Evolutionary conservation across 139 green algal species (phyloP).

Genomic region (Picochlorum sp.): DNA sequence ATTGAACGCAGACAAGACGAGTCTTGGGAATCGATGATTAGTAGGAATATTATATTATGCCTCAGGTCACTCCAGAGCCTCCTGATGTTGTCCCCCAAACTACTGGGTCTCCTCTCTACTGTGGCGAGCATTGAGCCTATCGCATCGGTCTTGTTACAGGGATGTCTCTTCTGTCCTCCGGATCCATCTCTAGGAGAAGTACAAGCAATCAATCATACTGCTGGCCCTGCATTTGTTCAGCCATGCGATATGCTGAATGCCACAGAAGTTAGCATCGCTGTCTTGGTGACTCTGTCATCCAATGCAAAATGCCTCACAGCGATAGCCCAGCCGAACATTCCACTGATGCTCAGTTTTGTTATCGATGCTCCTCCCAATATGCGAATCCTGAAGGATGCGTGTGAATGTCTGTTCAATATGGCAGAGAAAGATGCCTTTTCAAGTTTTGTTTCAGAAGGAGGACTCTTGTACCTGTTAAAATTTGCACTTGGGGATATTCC

Average conservation of each 20-base stretch:
- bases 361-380: too few species aligned
- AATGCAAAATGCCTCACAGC: constrained; percentile 59
- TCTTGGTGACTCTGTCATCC: constrained; percentile 46
- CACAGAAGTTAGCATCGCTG: constrained; percentile 29
- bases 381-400: neutral
- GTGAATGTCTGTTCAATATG: constrained; percentile 47
- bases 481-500: constrained; percentile 42
- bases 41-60: constrained; percentile 26
- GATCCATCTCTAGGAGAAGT: too few species aligned
- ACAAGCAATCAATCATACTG: too few species aligned
- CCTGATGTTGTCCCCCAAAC: constrained; percentile 48
- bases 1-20: neutral
- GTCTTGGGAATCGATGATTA: neutral
- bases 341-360: constrained; percentile 29
- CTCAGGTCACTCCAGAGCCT: constrained; percentile 42
- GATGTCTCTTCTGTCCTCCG: too few species aligned
- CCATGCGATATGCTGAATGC: neutral
- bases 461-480: constrained; percentile 63
- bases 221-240: too few species aligned
- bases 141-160: constrained; percentile 43
- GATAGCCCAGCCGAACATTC: constrained; percentile 34
- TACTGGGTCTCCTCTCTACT: constrained; percentile 65
- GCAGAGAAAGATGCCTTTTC: constrained; percentile 33
- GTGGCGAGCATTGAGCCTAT: constrained; percentile 58
- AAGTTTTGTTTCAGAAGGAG: constrained; percentile 49